A percentile compares a stretch with the other conserved stretches of the same genome.
These are phyloP conservation scores for Coleophoma eucalyptorum DNA, from an alignment of 2,329 filamentous ascomycete genomes.

Conservation along the genomic window DNA sequence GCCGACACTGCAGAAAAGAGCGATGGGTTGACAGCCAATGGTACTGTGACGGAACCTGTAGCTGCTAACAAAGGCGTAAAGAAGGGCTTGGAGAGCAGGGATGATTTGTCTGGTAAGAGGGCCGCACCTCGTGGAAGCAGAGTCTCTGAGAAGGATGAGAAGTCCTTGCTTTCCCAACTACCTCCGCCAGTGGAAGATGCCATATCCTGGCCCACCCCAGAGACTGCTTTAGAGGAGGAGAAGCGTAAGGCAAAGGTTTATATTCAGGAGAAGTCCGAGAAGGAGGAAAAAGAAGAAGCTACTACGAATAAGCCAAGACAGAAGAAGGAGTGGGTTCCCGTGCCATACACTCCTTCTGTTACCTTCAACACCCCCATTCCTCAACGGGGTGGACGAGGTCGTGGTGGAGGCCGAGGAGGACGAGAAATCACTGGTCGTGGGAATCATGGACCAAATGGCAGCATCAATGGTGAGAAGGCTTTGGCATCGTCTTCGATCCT, in stretches of 20 bases:
- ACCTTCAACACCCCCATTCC: conserved; percentile 82
- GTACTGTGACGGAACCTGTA: conserved; percentile 28
- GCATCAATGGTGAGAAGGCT: conserved; percentile 20
- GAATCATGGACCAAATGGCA: conserved; percentile 19
- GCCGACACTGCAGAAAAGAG: conserved; percentile 34
- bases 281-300: conserved; percentile 59
- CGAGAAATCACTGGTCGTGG: conserved; percentile 33
- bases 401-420: conserved; percentile 34
- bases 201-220: conserved; percentile 85
- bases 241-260: conserved; percentile 70
- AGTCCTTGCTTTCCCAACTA: conserved; percentile 26
- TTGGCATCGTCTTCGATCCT: conserved; percentile 8
- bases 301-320: conserved; percentile 49
- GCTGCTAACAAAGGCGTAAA: conserved; percentile 31
- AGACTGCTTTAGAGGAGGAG: conserved; percentile 71
- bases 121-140: conserved; percentile 23
- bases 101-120: conserved; percentile 24
- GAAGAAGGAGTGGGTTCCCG: conserved; percentile 82
- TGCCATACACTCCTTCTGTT: conserved; percentile 80
- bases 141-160: conserved; percentile 26
- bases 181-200: conserved; percentile 73
- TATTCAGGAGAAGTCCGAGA: conserved; percentile 47
- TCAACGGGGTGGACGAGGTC: conserved; percentile 51
- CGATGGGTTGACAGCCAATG: conserved; percentile 19
- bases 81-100: conserved; percentile 35